These are phyloP conservation scores for Coemansia sp. DNA, from an alignment of 192 early-diverging fungal species.

Conservation along the genomic window DNA sequence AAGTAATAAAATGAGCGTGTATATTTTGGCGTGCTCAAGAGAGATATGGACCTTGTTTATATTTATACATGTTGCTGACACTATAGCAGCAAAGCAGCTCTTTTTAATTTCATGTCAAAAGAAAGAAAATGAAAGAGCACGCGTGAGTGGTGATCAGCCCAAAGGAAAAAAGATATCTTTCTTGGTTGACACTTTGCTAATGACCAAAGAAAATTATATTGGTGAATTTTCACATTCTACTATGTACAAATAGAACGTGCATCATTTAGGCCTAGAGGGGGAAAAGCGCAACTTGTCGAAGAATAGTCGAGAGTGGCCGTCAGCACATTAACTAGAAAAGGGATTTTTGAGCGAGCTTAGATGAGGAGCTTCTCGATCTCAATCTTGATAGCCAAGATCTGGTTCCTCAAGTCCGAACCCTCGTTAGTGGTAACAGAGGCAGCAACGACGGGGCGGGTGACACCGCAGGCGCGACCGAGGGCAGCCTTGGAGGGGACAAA, in stretches of 20 bases:
- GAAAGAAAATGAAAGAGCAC: too few species aligned
- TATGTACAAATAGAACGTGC: constrained; percentile 46
- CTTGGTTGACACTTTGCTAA: background rate
- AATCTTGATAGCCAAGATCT: constrained; percentile 85
- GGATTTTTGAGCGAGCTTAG: constrained; percentile 22
- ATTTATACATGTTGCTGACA: background rate
- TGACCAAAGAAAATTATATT: background rate
- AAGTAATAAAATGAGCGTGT: background rate
- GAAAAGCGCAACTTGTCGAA: background rate
- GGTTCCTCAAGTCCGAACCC: constrained; percentile 89
- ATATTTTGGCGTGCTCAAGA: background rate
- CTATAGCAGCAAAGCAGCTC: too few species aligned
- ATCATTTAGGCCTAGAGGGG: constrained; percentile 42
- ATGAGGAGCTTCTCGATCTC: constrained; percentile 83
- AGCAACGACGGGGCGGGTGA: constrained; percentile 90
- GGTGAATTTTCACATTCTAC: constrained; percentile 21
- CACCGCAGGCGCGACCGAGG: constrained; percentile 96
- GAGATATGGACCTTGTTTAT: background rate
- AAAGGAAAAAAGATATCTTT: background rate
- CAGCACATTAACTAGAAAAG: constrained; percentile 23
- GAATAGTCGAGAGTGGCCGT: constrained; percentile 17
- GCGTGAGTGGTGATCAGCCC: too few species aligned
- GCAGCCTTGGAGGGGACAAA: constrained; percentile 97
- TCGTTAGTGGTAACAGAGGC: constrained; percentile 96
- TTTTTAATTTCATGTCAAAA: too few species aligned